A percentile compares a stretch with the other conserved stretches of the same genome.
phyloP scores from a whole-genome alignment of 129 eudicot genomes.

The Flaveria robusta region DNA sequence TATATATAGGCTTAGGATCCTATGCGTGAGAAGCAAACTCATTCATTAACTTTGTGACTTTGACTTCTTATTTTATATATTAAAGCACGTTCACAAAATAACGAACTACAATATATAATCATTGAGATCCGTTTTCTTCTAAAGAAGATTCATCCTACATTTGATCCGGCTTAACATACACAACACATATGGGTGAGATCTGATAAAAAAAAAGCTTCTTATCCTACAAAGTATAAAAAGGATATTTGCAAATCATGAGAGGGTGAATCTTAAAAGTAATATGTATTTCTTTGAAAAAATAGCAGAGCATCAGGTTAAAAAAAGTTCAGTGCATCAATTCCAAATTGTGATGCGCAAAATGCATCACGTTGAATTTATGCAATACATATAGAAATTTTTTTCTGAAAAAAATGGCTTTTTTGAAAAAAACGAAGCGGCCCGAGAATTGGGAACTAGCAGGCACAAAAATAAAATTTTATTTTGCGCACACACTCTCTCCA shows the following conservation, averaged over 20 bases:
- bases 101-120: not conserved
- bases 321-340: not conserved
- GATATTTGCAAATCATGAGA: not conserved
- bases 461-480: not conserved
- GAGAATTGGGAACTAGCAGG: not conserved
- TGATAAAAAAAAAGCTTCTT: not conserved
- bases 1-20: not conserved
- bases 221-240: not conserved
- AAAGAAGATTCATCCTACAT: not conserved
- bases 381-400: not conserved
- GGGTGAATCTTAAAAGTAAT: not conserved
- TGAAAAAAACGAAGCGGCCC: not conserved
- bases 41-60: not conserved
- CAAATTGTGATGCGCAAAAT: not conserved
- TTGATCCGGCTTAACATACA: not conserved
- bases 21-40: not conserved
- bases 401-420: not conserved
- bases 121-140: not conserved
- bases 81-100: conserved; percentile 3
- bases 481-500: not conserved
- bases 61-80: not conserved
- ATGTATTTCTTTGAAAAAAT: not conserved
- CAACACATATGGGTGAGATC: not conserved
- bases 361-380: not conserved
- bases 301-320: not conserved